These are phyloP conservation scores for Rhizopogon hawkerae DNA, from an alignment of 1,284 basidiomycete species.

Conservation along the genomic window DNA sequence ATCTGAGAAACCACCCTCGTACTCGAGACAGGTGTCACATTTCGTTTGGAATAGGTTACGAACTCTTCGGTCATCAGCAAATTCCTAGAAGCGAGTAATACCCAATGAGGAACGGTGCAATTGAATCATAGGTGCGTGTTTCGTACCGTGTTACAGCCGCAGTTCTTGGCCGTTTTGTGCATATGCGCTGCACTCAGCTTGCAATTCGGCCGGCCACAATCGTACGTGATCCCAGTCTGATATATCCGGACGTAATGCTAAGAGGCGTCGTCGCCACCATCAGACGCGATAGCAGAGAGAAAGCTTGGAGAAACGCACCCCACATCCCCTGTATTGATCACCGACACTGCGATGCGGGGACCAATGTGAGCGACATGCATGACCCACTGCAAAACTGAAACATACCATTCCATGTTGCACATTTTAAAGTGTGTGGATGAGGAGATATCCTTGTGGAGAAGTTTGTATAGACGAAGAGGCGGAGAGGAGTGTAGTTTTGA, in stretches of 20 bases:
- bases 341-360: conserved; percentile 35
- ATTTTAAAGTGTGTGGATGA: conserved; percentile 20
- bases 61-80: conserved; percentile 35
- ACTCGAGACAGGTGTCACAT: conserved; percentile 38
- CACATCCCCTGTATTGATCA: conserved; percentile 57
- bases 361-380: conserved; percentile 3
- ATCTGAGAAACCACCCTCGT: conserved; percentile 19
- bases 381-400: not conserved
- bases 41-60: conserved; percentile 43
- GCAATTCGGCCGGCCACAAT: conserved; percentile 36
- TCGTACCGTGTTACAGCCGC: conserved; percentile 26
- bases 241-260: conserved; percentile 53
- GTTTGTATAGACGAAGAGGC: not conserved
- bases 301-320: conserved; percentile 30
- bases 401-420: conserved; percentile 40
- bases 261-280: conserved; percentile 6
- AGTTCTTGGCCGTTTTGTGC: conserved; percentile 36
- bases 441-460: not conserved
- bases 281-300: conserved; percentile 1
- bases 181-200: conserved; percentile 36
- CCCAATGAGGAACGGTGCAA: not conserved
- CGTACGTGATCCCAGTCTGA: conserved; percentile 36
- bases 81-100: conserved; percentile 24
- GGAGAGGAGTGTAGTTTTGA: not conserved
- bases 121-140: not conserved